A percentile compares a stretch with the other conserved stretches of the same genome.
These are phyloP conservation scores for Sparassis latifolia DNA, from an alignment of 1,284 basidiomycete species.

Conservation along the genomic window DNA sequence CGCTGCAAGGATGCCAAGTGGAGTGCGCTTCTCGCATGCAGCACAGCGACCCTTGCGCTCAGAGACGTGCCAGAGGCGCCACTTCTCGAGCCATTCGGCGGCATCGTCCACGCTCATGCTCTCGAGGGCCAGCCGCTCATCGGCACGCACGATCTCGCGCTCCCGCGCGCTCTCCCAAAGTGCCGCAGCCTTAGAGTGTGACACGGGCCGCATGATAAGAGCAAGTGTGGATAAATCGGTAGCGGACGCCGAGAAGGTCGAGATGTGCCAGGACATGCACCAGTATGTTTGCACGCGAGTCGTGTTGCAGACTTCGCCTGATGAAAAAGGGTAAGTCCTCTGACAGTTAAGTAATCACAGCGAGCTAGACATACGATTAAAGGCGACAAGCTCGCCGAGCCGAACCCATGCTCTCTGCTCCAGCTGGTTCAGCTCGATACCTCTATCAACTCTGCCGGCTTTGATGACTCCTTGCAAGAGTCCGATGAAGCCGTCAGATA, in stretches of 20 bases:
- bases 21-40: conserved; percentile 30
- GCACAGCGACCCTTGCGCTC: conserved; percentile 26
- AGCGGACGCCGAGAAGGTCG: conserved; percentile 31
- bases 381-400: conserved; percentile 44
- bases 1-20: conserved; percentile 45
- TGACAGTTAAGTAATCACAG: not conserved
- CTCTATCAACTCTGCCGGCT: conserved; percentile 21
- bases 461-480: conserved; percentile 30
- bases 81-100: conserved; percentile 31
- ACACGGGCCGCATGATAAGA: conserved; percentile 40
- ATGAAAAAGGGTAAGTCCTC: not conserved
- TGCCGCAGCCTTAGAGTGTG: conserved; percentile 29
- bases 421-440: conserved; percentile 35
- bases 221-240: conserved; percentile 53
- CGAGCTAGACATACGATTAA: conserved; percentile 28
- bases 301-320: conserved; percentile 30
- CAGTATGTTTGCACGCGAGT: conserved; percentile 45
- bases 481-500: conserved; percentile 34
- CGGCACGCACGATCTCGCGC: conserved; percentile 32
- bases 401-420: conserved; percentile 48
- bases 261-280: conserved; percentile 39
- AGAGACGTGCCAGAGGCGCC: conserved; percentile 25
- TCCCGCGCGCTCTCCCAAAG: conserved; percentile 26
- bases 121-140: conserved; percentile 50
- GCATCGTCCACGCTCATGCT: conserved; percentile 45